Conservation (phyloP, 768 basidiomycete species). For the Piloderma croceum region DNA sequence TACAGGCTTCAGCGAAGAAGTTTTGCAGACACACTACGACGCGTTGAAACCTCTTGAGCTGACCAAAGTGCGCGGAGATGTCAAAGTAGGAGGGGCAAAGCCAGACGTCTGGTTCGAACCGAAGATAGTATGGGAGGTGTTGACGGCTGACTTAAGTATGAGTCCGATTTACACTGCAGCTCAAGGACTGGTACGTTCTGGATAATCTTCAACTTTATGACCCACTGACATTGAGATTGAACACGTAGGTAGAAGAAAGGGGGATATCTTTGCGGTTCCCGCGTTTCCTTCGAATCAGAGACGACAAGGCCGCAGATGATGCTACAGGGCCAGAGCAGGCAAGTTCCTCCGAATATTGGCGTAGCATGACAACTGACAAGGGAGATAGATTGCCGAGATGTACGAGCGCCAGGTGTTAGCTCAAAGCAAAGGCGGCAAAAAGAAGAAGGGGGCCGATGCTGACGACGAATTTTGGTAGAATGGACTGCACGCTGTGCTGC, state of each 20-base stretch:
- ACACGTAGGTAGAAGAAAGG: constrained; percentile 69
- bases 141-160: constrained; percentile 93
- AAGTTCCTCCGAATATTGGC: constrained; percentile 13
- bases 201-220: constrained; percentile 4
- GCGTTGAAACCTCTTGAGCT: constrained; percentile 73
- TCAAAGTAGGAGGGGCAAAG: constrained; percentile 88
- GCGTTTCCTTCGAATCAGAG: constrained; percentile 85
- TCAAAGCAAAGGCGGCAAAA: constrained; percentile 64
- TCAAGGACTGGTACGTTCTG: constrained; percentile 68
- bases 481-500: background rate
- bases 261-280: constrained; percentile 97
- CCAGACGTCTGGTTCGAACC: constrained; percentile 99
- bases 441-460: constrained; percentile 57
- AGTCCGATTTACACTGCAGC: constrained; percentile 96
- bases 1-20: constrained; percentile 95
- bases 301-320: constrained; percentile 90
- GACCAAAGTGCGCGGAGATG: constrained; percentile 66
- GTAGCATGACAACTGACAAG: background rate
- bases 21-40: constrained; percentile 74
- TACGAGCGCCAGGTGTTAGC: constrained; percentile 85
- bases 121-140: constrained; percentile 95
- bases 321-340: constrained; percentile 93
- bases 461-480: constrained; percentile 79
- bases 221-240: constrained; percentile 1
- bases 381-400: constrained; percentile 80